Conservation (phyloP, 805 yeast species). For the Diddensiella caesifluorescens region DNA sequence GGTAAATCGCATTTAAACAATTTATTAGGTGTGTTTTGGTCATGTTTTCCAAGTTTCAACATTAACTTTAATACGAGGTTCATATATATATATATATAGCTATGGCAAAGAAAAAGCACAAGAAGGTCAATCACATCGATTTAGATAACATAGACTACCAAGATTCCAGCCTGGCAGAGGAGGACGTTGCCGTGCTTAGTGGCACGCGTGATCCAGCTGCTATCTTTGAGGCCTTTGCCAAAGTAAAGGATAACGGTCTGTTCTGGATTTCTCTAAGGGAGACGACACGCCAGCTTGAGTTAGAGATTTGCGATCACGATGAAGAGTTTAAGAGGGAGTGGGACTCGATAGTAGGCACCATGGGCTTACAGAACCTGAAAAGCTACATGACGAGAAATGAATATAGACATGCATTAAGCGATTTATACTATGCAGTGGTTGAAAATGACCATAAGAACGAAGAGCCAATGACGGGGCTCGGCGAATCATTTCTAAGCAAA, state of each 20-base stretch:
- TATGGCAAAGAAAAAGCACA: slow-evolving; percentile 4
- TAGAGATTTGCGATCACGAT: not conserved
- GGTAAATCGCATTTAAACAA: too few species aligned
- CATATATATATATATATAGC: too few species aligned
- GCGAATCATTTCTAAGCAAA: too few species aligned
- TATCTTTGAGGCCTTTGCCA: not conserved
- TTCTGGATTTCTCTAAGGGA: not conserved
- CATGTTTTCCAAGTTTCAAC: too few species aligned
- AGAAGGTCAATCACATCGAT: not conserved
- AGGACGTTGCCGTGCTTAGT: slow-evolving; percentile 1
- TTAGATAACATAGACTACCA: not conserved
- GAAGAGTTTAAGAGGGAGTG: not conserved
- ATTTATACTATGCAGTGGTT: slow-evolving; percentile 10
- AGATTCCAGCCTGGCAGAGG: not conserved
- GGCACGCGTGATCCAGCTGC: not conserved
- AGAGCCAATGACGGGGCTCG: not conserved
- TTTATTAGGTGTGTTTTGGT: too few species aligned
- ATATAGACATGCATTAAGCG: slow-evolving; percentile 9
- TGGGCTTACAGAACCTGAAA: not conserved
- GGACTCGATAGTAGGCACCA: not conserved
- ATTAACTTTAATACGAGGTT: too few species aligned
- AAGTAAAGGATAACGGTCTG: not conserved
- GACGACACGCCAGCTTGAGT: not conserved
- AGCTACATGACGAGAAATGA: slow-evolving; percentile 9
- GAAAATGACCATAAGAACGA: slow-evolving; percentile 2